Conservation (phyloP, 495 filamentous ascomycete genomes). For the Tuber indicum region DNA sequence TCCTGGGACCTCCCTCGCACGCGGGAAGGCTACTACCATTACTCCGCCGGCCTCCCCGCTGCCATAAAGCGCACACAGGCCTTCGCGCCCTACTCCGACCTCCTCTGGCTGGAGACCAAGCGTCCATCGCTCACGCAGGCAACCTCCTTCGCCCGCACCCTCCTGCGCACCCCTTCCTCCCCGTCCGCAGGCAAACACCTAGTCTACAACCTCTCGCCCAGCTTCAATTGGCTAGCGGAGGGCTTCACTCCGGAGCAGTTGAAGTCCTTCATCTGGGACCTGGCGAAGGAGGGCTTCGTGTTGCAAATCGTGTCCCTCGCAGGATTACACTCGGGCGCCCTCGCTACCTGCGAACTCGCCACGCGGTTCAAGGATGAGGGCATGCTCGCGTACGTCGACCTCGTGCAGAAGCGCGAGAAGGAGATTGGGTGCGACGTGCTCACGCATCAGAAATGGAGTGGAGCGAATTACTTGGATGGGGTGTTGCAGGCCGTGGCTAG, state of each 20-base stretch:
- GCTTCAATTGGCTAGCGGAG: constrained; percentile 97
- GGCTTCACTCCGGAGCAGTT: constrained; percentile 75
- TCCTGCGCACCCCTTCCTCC: constrained; percentile 47
- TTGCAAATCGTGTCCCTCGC: constrained; percentile 89
- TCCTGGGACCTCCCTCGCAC: constrained; percentile 90
- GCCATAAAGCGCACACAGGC: constrained; percentile 88
- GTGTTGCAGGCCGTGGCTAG: constrained; percentile 90
- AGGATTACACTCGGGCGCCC: constrained; percentile 81
- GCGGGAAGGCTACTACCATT: constrained; percentile 94
- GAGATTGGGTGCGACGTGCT: constrained; percentile 88
- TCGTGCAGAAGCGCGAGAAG: constrained; percentile 84
- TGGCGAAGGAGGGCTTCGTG: constrained; percentile 87
- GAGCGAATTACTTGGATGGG: constrained; percentile 84
- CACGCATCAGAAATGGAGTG: constrained; percentile 98
- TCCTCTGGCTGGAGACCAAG: constrained; percentile 95
- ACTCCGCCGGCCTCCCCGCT: constrained; percentile 74
- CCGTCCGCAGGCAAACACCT: constrained; percentile 62
- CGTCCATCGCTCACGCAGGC: constrained; percentile 75
- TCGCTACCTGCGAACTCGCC: constrained; percentile 78
- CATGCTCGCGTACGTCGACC: constrained; percentile 90
- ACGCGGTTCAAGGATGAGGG: constrained; percentile 77
- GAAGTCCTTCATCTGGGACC: constrained; percentile 89
- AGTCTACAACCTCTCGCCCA: constrained; percentile 92
- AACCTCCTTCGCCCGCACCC: constrained; percentile 63
- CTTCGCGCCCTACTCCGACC: constrained; percentile 87